Base-by-base conservation (phyloP, 257 asterid species). In the Scutellaria baicalensis region DNA sequence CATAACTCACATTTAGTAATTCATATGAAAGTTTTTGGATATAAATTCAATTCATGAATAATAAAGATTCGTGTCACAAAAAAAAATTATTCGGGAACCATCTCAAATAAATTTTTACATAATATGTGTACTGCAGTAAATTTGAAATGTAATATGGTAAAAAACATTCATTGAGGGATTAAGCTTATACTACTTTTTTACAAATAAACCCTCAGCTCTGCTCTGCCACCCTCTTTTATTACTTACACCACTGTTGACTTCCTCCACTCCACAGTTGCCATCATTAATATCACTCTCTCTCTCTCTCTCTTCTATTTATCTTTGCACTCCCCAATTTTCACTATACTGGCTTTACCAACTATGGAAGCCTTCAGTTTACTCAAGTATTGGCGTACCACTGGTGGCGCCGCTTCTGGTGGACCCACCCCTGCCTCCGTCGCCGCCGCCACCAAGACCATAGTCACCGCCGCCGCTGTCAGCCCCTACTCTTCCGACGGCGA, bases 301-400 rank as follows among this genome's bases (percentile, higher is more conserved):
- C 73, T 17, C 77, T 42, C 64, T 42, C 65, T 67, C 66, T 66
- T 69, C 2, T 16, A n/a, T 35, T 27, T 44, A 57, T 73, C 67
- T 51, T 31, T 50, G 42, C 49, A 43, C 36, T 9, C 33, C 52
- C 60, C 67, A 50, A 7, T 52, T 56, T 42, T 64, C 56, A 21
- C 49, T 77, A 72, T 69, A 70, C 88, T 83, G 88, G 85, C 88
- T 83, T 76, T 83, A 56, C 84, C 88, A 33, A 83, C 85, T 12
- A 83, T 83, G 88, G 88, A 83, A 55, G 80, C 80, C 63, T 83
- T 83, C 84, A 80, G 82, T 45, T 51, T 80, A n/a, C 88, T 83
- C 70, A 83, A 80, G 13, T 83, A 80, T 35, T 83, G 88, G 88
- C 88, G 82, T 16, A 23, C 83, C 35, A 48, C 64, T 35, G 57